A percentile compares a stretch with the other conserved stretches of the same genome.
Evolutionary conservation across 2,329 filamentous ascomycete species (phyloP).

Genomic region (Penicillium paneum): DNA sequence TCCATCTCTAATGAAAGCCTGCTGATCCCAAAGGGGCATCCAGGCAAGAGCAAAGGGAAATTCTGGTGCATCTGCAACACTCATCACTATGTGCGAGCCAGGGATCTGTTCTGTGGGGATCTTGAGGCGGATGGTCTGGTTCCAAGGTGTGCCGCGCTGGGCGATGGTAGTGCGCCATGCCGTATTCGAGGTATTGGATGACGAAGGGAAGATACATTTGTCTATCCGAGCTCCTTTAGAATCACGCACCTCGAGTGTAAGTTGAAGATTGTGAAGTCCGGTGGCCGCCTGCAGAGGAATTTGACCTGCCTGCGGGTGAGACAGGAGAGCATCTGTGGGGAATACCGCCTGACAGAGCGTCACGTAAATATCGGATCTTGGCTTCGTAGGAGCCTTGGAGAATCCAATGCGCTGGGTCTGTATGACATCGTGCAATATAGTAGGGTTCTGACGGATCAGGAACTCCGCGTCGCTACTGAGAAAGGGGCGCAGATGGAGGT

Average conservation of each 20-base stretch:
- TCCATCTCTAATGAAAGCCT: constrained; percentile 86
- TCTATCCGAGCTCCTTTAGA: constrained; percentile 77
- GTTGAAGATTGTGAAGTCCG: constrained; percentile 72
- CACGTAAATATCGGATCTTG: constrained; percentile 91
- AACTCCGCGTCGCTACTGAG: constrained; percentile 71
- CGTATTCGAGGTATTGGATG: constrained; percentile 73
- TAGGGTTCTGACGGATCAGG: constrained; percentile 83
- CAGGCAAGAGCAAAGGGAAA: constrained; percentile 88
- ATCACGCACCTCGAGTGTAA: constrained; percentile 84
- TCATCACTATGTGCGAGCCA: constrained; percentile 82
- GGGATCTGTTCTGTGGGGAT: constrained; percentile 77
- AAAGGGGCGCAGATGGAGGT: constrained; percentile 77
- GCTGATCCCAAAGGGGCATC: constrained; percentile 88
- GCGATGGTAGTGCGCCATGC: constrained; percentile 84
- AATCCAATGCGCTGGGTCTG: constrained; percentile 90
- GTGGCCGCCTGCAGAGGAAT: constrained; percentile 66
- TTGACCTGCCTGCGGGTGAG: constrained; percentile 74
- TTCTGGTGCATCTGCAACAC: constrained; percentile 78
- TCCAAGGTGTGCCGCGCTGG: constrained; percentile 79
- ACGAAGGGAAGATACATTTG: constrained; percentile 80
- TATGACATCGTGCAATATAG: constrained; percentile 73
- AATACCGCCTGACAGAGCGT: constrained; percentile 78
- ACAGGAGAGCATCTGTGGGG: constrained; percentile 61
- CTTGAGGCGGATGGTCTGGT: constrained; percentile 78
- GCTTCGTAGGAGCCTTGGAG: constrained; percentile 81